These are phyloP conservation scores for Olyra latifolia DNA, from an alignment of 176 grass and related monocot genomes.

Conservation along the genomic window DNA sequence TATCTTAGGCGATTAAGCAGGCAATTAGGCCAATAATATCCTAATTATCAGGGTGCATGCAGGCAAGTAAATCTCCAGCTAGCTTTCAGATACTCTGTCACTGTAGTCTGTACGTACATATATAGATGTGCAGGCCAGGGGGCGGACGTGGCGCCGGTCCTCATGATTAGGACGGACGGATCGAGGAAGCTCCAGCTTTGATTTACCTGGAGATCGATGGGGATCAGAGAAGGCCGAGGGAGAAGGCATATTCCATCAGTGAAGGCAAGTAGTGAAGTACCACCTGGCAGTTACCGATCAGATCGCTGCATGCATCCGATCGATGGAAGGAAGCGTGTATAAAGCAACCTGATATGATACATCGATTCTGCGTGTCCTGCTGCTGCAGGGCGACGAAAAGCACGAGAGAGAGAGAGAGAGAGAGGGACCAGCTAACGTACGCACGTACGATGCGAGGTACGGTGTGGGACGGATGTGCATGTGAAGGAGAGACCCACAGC, in stretches of 20 bases:
- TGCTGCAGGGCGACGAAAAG: not conserved
- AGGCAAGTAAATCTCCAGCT: no score
- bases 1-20: no score
- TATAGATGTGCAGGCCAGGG: no score
- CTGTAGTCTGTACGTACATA: no score
- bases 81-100: no score
- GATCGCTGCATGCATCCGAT: slow-evolving; percentile 1
- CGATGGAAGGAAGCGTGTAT: not conserved
- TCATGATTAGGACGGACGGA: no score
- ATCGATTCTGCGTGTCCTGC: not conserved
- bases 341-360: not conserved
- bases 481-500: not conserved
- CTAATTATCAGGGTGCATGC: no score
- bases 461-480: not conserved
- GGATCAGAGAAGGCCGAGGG: no score
- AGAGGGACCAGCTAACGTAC: no score
- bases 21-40: no score
- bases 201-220: not conserved
- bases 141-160: no score
- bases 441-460: not conserved
- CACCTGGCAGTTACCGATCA: slow-evolving; percentile 14
- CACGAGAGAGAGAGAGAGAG: not conserved
- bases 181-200: no score
- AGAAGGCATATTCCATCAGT: not conserved
- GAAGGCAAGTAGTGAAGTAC: not conserved